Evolutionary conservation across 371 early-diverging fungal genomes (phyloP).

Genomic region (Apophysomyces variabilis): DNA sequence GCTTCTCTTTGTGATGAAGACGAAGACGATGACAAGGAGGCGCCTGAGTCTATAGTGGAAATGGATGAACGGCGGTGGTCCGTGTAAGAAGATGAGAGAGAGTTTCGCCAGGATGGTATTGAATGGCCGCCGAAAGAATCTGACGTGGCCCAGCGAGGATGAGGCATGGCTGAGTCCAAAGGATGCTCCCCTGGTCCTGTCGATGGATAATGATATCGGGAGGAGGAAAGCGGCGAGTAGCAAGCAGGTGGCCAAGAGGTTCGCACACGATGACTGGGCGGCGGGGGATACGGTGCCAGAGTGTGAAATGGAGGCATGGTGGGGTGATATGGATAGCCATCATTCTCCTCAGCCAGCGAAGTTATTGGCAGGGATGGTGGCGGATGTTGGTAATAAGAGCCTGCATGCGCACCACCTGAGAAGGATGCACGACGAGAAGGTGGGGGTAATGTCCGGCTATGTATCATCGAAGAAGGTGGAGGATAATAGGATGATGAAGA

Average conservation of each 20-base stretch:
- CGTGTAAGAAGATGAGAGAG: background rate
- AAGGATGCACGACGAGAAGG: constrained; percentile 12
- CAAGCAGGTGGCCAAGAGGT: background rate
- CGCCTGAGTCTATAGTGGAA: constrained; percentile 11
- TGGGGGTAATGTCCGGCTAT: constrained; percentile 19
- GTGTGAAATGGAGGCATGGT: background rate
- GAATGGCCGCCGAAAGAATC: background rate
- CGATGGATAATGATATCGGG: background rate
- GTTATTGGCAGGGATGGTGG: constrained; percentile 4
- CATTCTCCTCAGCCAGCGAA: background rate
- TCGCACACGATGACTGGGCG: background rate
- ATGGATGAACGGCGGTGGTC: constrained; percentile 8
- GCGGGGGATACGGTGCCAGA: background rate
- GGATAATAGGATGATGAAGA: constrained; percentile 2
- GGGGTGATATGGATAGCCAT: background rate
- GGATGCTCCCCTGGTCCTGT: background rate
- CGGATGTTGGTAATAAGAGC: constrained; percentile 6
- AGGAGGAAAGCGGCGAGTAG: background rate
- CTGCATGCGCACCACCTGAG: background rate
- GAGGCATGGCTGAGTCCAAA: background rate
- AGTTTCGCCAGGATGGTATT: background rate
- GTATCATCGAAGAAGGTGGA: constrained; percentile 15
- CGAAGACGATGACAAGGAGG: background rate
- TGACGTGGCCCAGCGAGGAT: background rate
- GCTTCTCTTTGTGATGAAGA: background rate